Evolutionary conservation across 805 yeast species (phyloP).

Genomic region (Brettanomyces custersianus): DNA sequence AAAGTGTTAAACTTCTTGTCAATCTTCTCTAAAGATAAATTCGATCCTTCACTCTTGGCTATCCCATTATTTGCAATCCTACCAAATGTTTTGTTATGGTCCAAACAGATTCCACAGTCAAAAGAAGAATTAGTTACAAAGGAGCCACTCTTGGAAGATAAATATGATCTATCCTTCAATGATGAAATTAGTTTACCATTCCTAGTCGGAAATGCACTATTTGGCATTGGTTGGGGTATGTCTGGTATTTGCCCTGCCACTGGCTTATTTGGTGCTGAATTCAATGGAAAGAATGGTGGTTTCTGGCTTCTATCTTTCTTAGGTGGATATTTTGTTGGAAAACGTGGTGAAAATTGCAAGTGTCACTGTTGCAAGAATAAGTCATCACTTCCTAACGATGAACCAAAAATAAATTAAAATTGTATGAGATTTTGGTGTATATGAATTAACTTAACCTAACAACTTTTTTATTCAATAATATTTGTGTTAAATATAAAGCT

Average conservation of each 20-base stretch:
- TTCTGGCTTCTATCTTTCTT: constrained; percentile 23
- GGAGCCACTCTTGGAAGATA: constrained; percentile 13
- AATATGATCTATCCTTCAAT: constrained; percentile 19
- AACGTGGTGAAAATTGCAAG: constrained; percentile 33
- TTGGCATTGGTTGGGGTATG: constrained; percentile 48
- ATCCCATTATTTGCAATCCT: constrained; percentile 34
- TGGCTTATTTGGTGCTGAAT: constrained; percentile 26
- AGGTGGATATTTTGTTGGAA: constrained; percentile 26
- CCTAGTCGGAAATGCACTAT: constrained; percentile 33
- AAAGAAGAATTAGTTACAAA: constrained; percentile 2
- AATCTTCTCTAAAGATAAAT: constrained; percentile 24
- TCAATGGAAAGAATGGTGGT: constrained; percentile 17
- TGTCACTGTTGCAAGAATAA: not conserved
- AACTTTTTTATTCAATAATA: no score
- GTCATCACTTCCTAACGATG: not conserved
- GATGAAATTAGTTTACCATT: constrained; percentile 22
- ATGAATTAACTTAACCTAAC: no score
- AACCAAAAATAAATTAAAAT: not conserved
- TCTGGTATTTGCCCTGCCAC: constrained; percentile 49
- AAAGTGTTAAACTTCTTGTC: constrained; percentile 40
- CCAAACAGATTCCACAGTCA: constrained; percentile 12
- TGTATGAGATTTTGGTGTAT: no score
- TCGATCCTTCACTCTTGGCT: constrained; percentile 39
- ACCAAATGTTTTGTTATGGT: constrained; percentile 36
- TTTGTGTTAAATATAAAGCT: no score